Percentiles rank a stretch among this genome's conserved stretches.
phyloP scores from a whole-genome alignment of 768 basidiomycete species.

The Epithele typhae region DNA sequence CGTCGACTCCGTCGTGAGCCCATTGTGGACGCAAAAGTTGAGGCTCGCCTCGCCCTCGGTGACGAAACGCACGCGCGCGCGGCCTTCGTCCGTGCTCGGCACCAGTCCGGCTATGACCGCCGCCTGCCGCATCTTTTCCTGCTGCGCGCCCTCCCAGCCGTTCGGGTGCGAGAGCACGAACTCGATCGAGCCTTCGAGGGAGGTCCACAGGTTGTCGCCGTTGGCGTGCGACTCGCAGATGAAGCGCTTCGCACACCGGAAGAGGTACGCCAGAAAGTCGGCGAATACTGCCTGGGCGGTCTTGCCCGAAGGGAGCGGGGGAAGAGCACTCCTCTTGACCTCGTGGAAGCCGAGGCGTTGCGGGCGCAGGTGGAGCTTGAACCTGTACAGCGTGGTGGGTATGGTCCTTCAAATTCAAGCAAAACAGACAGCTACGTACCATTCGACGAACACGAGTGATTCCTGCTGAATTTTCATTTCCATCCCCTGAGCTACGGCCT shows the following conservation, averaged over 20 bases:
- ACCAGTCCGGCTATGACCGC: constrained; percentile 51
- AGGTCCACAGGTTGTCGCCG: constrained; percentile 42
- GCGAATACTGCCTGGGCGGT: constrained; percentile 39
- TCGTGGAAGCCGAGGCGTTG: background rate
- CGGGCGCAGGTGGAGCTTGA: constrained; percentile 18
- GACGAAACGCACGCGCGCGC: constrained; percentile 47
- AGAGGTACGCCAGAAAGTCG: constrained; percentile 45
- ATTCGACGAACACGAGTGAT: no score
- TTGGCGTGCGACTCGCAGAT: constrained; percentile 43
- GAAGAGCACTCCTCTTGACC: background rate
- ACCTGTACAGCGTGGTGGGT: constrained; percentile 4
- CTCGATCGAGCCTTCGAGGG: constrained; percentile 38
- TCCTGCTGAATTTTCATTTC: no score
- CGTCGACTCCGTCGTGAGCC: constrained; percentile 36
- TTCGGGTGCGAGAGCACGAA: constrained; percentile 61
- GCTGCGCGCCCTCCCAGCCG: constrained; percentile 61
- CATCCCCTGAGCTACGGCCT: no score
- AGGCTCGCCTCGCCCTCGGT: constrained; percentile 63
- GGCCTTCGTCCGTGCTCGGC: constrained; percentile 32
- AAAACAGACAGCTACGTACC: no score
- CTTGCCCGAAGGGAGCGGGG: constrained; percentile 38
- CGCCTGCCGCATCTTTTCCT: constrained; percentile 51
- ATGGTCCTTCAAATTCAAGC: no score
- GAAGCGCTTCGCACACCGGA: constrained; percentile 38
- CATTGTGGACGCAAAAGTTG: constrained; percentile 50